A percentile compares a stretch with the other conserved stretches of the same genome.
Conservation (phyloP, 176 grass and related monocot genomes). For the Eremochloa ophiuroides region DNA sequence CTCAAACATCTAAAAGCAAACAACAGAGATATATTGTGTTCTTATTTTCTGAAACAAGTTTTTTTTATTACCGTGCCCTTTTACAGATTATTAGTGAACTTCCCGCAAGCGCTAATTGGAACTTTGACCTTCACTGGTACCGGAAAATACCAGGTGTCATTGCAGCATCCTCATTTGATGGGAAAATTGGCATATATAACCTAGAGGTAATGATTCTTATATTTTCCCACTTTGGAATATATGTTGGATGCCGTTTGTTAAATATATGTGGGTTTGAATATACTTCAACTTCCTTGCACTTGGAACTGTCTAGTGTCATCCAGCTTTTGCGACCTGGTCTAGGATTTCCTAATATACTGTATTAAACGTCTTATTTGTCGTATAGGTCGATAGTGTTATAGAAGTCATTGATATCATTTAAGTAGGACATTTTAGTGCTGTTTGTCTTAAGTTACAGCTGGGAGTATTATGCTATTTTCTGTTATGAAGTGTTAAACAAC, state of each 20-base stretch:
- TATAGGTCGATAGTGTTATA: not conserved
- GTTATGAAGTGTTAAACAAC: not conserved
- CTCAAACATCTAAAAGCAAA: not conserved
- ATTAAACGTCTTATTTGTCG: not conserved
- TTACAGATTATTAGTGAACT: constrained; percentile 89
- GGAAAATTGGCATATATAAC: constrained; percentile 91
- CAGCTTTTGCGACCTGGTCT: not conserved
- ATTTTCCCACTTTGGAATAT: not conserved
- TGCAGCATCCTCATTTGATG: constrained; percentile 93
- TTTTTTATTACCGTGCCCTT: constrained; percentile 8
- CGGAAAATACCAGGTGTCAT: constrained; percentile 89
- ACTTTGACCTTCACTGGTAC: constrained; percentile 97
- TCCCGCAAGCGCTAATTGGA: constrained; percentile 87
- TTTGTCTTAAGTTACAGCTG: not conserved
- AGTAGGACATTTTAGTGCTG: not conserved
- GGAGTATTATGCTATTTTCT: not conserved
- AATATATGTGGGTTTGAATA: not conserved
- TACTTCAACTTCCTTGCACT: not conserved
- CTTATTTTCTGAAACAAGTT: not conserved
- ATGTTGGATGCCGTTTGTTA: too few relatives aligned
- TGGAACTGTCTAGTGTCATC: not conserved
- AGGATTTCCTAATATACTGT: not conserved
- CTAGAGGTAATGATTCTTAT: constrained; percentile 57
- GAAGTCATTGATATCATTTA: not conserved
- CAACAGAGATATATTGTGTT: not conserved